phyloP scores from a whole-genome alignment of 257 asterid genomes.

The Rubia yunnanensis region DNA sequence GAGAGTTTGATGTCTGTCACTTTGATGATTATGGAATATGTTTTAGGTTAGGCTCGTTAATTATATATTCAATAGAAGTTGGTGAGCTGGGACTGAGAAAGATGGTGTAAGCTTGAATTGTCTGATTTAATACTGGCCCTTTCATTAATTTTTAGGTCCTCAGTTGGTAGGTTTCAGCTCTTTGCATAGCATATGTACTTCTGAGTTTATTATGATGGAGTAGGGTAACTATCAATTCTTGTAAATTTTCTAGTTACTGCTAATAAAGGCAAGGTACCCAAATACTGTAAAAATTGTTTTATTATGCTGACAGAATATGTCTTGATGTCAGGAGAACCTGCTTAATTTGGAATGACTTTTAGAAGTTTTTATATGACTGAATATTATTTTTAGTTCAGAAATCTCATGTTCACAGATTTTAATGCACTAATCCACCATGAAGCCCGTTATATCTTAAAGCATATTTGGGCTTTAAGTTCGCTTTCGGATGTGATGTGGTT shows the following conservation, averaged over 20 bases:
- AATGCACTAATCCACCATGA: not conserved
- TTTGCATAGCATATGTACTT: not conserved
- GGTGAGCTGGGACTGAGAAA: conserved; percentile 2
- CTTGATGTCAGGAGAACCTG: not conserved
- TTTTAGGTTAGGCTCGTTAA: not conserved
- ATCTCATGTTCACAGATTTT: not conserved
- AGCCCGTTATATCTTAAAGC: not conserved
- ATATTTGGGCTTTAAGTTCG: not conserved
- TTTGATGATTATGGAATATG: not conserved
- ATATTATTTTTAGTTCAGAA: not conserved
- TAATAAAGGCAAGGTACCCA: not conserved
- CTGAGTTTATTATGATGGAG: conserved; percentile 1
- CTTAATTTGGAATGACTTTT: not conserved
- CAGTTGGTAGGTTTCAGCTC: not conserved
- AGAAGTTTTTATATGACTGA: not conserved
- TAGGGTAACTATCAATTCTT: not conserved
- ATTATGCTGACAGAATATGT: not conserved
- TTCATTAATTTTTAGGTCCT: not conserved
- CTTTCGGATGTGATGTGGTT: not conserved
- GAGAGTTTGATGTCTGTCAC: not conserved
- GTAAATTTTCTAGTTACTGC: not conserved
- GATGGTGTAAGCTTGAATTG: not conserved
- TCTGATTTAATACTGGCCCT: not conserved
- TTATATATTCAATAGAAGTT: not conserved
- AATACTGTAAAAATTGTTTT: not conserved